These are phyloP conservation scores for Fusarium euwallaceae DNA, from an alignment of 2,329 filamentous ascomycete genomes.

Conservation along the genomic window DNA sequence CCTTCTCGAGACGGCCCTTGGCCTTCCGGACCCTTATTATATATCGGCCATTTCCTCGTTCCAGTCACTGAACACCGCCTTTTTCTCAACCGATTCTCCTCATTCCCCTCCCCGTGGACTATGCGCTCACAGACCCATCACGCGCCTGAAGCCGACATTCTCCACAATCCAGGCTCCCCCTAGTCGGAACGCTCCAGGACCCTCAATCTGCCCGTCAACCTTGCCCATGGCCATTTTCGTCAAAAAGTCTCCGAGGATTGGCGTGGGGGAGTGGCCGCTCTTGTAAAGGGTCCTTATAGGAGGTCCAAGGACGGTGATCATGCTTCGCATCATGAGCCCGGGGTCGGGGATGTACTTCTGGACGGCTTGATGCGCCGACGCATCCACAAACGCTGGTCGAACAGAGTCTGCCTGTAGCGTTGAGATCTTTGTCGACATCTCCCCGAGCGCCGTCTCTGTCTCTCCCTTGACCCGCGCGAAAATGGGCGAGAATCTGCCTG, in stretches of 20 bases:
- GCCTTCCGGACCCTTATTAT: neutral
- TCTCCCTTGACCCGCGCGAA: conserved; percentile 77
- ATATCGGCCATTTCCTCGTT: neutral
- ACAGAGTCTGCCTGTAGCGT: conserved; percentile 68
- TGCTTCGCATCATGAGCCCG: conserved; percentile 29
- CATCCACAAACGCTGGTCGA: conserved; percentile 72
- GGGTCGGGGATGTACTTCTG: conserved; percentile 56
- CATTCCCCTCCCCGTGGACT: neutral
- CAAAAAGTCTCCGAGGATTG: conserved; percentile 58
- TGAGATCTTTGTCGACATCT: conserved; percentile 59
- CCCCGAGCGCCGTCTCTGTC: conserved; percentile 71
- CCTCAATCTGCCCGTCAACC: conserved; percentile 44
- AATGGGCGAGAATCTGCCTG: conserved; percentile 66
- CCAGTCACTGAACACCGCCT: neutral
- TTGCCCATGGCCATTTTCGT: conserved; percentile 61
- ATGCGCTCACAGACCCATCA: conserved; percentile 47
- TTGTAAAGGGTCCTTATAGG: conserved; percentile 39
- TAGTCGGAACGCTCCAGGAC: conserved; percentile 50
- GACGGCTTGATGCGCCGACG: conserved; percentile 55
- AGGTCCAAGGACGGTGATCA: conserved; percentile 41
- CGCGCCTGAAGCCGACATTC: conserved; percentile 52
- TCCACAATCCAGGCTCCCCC: conserved; percentile 53
- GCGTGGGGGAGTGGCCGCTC: conserved; percentile 57
- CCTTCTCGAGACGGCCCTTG: neutral
- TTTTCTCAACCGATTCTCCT: neutral